phyloP scores from a whole-genome alignment of 1,139 yeast genomes.

The Lodderomyces parapsilosis region DNA sequence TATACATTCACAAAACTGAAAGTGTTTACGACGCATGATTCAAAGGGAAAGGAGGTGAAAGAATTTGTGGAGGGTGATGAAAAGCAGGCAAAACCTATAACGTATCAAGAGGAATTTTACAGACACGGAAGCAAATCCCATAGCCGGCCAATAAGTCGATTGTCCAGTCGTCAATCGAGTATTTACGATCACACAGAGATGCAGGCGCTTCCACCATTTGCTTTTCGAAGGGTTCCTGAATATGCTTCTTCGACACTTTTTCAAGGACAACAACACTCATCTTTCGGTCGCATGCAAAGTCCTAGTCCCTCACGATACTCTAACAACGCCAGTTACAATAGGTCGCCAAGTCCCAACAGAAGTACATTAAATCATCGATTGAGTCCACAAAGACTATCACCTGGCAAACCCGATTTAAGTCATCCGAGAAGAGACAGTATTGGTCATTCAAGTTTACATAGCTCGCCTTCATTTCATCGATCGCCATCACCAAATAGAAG shows the following conservation, averaged over 20 bases:
- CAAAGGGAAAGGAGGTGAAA: conserved; percentile 33
- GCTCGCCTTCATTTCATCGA: conserved; percentile 12
- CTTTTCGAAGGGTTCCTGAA: conserved; percentile 7
- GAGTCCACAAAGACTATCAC: conserved; percentile 12
- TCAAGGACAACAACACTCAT: conserved; percentile 1
- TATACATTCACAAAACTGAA: conserved; percentile 36
- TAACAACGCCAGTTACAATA: conserved; percentile 1
- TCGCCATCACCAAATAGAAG: conserved; percentile 8
- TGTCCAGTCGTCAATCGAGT: conserved; percentile 8
- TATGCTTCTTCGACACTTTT: conserved; percentile 27
- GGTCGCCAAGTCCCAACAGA: conserved; percentile 9
- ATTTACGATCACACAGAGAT: conserved; percentile 3
- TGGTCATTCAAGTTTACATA: conserved; percentile 5
- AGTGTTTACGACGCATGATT: conserved; percentile 47
- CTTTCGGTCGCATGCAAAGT: not conserved
- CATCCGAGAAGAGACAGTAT: conserved; percentile 4
- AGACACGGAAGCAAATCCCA: not conserved
- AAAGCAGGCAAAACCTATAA: not conserved
- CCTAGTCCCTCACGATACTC: conserved; percentile 2
- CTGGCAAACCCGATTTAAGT: conserved; percentile 8
- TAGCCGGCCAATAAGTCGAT: conserved; percentile 3
- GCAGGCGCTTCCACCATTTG: not conserved
- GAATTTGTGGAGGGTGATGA: conserved; percentile 11
- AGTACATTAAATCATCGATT: not conserved
- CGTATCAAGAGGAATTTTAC: not conserved